Conservation (phyloP, 2,329 filamentous ascomycete species). For the Teratosphaeriaceae sp. region DNA sequence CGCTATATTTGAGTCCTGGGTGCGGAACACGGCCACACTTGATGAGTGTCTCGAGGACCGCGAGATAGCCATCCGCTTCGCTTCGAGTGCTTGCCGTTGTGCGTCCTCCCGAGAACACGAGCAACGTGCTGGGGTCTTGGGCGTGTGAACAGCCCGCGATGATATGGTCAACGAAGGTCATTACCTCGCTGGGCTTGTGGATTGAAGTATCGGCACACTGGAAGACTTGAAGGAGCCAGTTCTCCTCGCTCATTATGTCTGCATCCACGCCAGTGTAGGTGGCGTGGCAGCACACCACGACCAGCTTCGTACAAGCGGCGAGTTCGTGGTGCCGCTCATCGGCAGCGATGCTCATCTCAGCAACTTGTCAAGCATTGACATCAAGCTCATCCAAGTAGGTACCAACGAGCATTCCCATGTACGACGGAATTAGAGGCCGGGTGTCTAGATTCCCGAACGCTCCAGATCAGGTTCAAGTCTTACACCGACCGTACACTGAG, state of each 20-base stretch:
- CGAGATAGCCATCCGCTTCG: slow-evolving; percentile 24
- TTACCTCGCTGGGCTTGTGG: slow-evolving; percentile 58
- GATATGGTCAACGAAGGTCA: slow-evolving; percentile 73
- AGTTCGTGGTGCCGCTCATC: slow-evolving; percentile 12
- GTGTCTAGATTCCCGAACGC: too few relatives aligned
- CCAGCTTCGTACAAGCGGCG: slow-evolving; percentile 43
- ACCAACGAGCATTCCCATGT: too few relatives aligned
- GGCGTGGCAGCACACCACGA: slow-evolving; percentile 79
- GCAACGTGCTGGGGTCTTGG: slow-evolving; percentile 38
- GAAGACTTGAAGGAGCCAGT: slow-evolving; percentile 66
- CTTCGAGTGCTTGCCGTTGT: slow-evolving; percentile 25
- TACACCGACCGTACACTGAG: too few relatives aligned
- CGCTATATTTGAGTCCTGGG: slow-evolving; percentile 30
- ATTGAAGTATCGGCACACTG: slow-evolving; percentile 44
- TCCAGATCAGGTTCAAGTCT: too few relatives aligned
- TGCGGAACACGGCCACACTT: slow-evolving; percentile 9
- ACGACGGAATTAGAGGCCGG: too few relatives aligned
- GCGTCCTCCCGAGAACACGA: slow-evolving; percentile 67
- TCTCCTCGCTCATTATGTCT: slow-evolving; percentile 24
- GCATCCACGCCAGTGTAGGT: slow-evolving; percentile 56
- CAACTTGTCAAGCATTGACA: neutral
- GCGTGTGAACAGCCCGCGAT: slow-evolving; percentile 55
- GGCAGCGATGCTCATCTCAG: neutral
- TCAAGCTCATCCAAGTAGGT: too few relatives aligned
- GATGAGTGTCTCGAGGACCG: slow-evolving; percentile 8